Percentiles rank a stretch among this genome's conserved stretches.
phyloP scores from a whole-genome alignment of 2,329 filamentous ascomycete species.

The Rugonectria rugulosa region DNA sequence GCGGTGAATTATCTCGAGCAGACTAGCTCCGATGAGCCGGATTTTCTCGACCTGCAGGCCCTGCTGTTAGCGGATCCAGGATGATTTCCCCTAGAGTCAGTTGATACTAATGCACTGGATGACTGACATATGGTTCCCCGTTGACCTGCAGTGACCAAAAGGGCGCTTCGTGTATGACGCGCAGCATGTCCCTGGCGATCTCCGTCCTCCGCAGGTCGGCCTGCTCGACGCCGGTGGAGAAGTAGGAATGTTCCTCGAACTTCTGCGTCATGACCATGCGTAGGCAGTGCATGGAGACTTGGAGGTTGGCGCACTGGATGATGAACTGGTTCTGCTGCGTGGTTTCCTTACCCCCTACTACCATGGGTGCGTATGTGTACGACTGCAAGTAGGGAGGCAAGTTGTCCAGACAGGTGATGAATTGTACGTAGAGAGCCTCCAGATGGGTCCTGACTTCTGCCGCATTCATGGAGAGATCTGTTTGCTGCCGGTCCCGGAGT shows the following conservation, averaged over 20 bases:
- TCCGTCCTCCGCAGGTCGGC: slow-evolving; percentile 49
- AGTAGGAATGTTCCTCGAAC: slow-evolving; percentile 44
- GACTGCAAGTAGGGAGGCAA: slow-evolving; percentile 47
- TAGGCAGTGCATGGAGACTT: slow-evolving; percentile 51
- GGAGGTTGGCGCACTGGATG: slow-evolving; percentile 51
- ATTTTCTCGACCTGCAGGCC: slow-evolving; percentile 49
- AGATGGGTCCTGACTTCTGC: slow-evolving; percentile 42
- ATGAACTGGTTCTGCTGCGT: slow-evolving; percentile 42
- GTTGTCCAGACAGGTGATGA: slow-evolving; percentile 51
- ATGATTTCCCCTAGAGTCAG: neutral
- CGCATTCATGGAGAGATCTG: slow-evolving; percentile 19
- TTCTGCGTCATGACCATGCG: slow-evolving; percentile 50
- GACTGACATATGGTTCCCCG: slow-evolving; percentile 49
- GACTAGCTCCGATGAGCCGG: slow-evolving; percentile 47
- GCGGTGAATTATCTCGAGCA: slow-evolving; percentile 49
- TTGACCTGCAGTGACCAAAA: slow-evolving; percentile 52
- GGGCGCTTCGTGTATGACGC: slow-evolving; percentile 49
- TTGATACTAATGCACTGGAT: too few species aligned
- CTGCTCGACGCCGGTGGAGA: slow-evolving; percentile 41
- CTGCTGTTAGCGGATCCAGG: neutral
- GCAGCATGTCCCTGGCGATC: slow-evolving; percentile 52
- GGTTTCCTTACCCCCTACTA: slow-evolving; percentile 22
- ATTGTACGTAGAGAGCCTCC: slow-evolving; percentile 47
- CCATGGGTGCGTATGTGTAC: slow-evolving; percentile 31
- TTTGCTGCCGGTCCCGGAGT: slow-evolving; percentile 33